Percentiles rank a stretch among this genome's conserved stretches.
Conservation (phyloP, 1,139 yeast species). For the Saccharomyces pastorianus region DNA sequence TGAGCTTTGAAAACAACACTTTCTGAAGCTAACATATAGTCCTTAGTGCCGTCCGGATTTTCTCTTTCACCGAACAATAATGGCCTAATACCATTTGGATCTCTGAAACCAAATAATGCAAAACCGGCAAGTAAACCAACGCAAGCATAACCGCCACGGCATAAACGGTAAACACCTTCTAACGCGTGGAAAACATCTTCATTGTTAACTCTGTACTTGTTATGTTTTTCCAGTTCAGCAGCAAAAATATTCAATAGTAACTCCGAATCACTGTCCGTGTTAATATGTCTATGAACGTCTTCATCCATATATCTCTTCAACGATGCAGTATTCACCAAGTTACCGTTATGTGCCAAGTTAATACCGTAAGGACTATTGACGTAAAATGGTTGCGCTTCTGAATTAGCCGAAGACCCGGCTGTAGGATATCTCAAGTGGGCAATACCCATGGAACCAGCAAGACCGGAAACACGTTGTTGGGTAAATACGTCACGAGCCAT, state of each 20-base stretch:
- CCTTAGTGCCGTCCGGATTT: constrained; percentile 61
- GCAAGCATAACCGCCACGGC: constrained; percentile 96
- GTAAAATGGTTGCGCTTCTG: constrained; percentile 98
- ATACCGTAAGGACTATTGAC: constrained; percentile 96
- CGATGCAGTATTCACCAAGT: constrained; percentile 78
- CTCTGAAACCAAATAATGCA: constrained; percentile 92
- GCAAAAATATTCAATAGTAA: constrained; percentile 84
- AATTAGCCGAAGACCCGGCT: constrained; percentile 94
- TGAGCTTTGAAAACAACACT: constrained; percentile 93
- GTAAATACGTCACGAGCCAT: constrained; percentile 98
- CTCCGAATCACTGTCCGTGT: constrained; percentile 94
- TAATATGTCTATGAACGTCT: constrained; percentile 91
- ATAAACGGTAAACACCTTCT: constrained; percentile 66
- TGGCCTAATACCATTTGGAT: constrained; percentile 95
- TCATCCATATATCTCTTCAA: constrained; percentile 78
- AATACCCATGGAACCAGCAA: constrained; percentile 91
- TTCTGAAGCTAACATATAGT: constrained; percentile 93
- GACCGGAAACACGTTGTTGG: constrained; percentile 62
- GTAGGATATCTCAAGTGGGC: constrained; percentile 95
- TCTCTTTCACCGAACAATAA: constrained; percentile 73
- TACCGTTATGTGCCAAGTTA: constrained; percentile 86
- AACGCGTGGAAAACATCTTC: constrained; percentile 83
- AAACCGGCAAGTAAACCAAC: constrained; percentile 93
- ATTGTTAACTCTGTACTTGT: constrained; percentile 87
- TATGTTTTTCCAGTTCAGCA: constrained; percentile 80